Evolutionary conservation across 2,329 filamentous ascomycete species (phyloP), one percentile per base, ranked within the genome.

Genomic region (Xylaria polymorpha): DNA sequence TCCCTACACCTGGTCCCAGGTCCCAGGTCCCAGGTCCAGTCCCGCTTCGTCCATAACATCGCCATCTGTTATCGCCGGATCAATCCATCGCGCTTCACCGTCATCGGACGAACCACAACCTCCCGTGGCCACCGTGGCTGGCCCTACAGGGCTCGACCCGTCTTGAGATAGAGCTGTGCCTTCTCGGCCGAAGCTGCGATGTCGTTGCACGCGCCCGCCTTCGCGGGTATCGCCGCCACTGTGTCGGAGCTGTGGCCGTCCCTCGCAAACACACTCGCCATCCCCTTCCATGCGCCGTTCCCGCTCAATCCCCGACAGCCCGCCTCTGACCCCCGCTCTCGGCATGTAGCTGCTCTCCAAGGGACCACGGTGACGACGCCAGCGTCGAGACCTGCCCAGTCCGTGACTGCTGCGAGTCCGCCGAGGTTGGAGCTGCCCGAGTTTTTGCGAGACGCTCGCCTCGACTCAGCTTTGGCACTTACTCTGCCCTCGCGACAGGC

Each of bases 211-310:
- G 72, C 74, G 69, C 73, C 76, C 61, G 73, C 75, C 66, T 73
- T 78, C 14, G 68, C 74, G 81, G 81, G 78, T 72, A 79, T 85
- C 74, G 82, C 81, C 70, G 81, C 81, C 58, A 81, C 80, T 68
- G 81, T 81, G 8, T 77, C 82, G 59, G 83, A 84, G 44, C 72
- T 85, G 62, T 83, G 83, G 82, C 83, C 84, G 63, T 84, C 83
- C 53, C 79, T 85, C 69, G 78, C 80, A 61, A 83, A 79, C 68
- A 80, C 80, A 14, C 69, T 84, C 18, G 75, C 78, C 65, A 69
- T 79, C 22, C 80, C 83, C 9, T 83, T 79, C 74, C 75, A 75
- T 72, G 73, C 59, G 46, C 61, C 74, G 39, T 56, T 74, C 14
- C 68, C 72, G 10, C 61, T 56, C 22, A 70, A 69, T 9, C 58